Base-by-base conservation (phyloP, 306 rosid genomes). In the Cicer cuneatum region DNA sequence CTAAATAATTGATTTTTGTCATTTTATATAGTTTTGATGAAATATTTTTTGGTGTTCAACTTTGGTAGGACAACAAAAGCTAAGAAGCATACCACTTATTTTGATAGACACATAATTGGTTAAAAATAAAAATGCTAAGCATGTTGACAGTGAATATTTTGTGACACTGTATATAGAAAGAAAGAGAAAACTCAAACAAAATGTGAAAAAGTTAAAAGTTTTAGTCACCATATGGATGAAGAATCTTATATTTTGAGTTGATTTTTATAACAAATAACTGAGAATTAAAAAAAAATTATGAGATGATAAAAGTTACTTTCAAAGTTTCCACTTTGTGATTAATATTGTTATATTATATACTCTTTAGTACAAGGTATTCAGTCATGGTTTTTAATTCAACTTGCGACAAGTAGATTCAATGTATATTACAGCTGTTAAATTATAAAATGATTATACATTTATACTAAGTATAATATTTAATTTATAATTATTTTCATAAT, bases 1-100 rank as follows among this genome's bases (percentile, higher is more conserved):
- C 14, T 33, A 41, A 39, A 48, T 48, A 58, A 80, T 80, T 49
- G 52, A 2, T 5, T 71, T 48, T 67, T 73, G 76, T 54, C 75
- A 29, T 66, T 41, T 67, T 79, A 21, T 79, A 29, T 56, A n/a
- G 24, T 54, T 29, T 29, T 12, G 5, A 51, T 65, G 21, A n/a
- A 29, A 29, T 29, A 29, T 47, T 64, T 56, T 8, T 7, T 43
- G 43, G 73, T 10, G 39, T 38, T 79, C 46, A 54, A n/a, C 52
- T 13, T 53, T 64, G 43, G 13, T 42, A 12, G 63, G 63, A 54
- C 58, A 13, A 4, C 7, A 42, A 57, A 46, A 47, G 54, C 12
- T 37, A 14, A 6, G 21, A 13, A 18, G 2, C 35, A 64, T 52
- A 8, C 43, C 43, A 42, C 73, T 41, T 7, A 2, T 43, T 80